Conservation (phyloP, 2,329 filamentous ascomycete species). For the Arachnomyces sp. region DNA sequence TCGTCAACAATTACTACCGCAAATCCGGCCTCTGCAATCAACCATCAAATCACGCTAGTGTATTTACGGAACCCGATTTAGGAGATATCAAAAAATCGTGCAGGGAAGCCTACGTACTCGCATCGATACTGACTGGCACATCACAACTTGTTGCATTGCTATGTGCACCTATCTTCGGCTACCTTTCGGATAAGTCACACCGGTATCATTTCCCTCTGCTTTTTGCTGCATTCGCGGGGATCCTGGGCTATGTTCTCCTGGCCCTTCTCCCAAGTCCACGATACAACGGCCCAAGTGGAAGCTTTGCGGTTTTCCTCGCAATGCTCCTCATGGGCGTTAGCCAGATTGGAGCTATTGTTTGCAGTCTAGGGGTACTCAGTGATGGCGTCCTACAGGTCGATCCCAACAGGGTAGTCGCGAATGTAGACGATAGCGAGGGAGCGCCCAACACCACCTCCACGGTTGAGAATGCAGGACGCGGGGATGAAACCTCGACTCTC, state of each 20-base stretch:
- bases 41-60: slow-evolving; percentile 17
- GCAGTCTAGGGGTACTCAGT: slow-evolving; percentile 80
- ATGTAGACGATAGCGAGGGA: background rate
- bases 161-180: slow-evolving; percentile 80
- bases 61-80: slow-evolving; percentile 21
- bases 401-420: background rate
- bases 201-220: slow-evolving; percentile 67
- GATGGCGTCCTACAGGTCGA: slow-evolving; percentile 58
- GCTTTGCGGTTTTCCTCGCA: slow-evolving; percentile 61
- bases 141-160: slow-evolving; percentile 81
- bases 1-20: slow-evolving; percentile 85
- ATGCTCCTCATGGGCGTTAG: slow-evolving; percentile 78
- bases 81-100: slow-evolving; percentile 75
- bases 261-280: slow-evolving; percentile 71
- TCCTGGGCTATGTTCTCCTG: slow-evolving; percentile 69
- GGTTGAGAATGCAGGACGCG: background rate
- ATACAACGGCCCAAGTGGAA: slow-evolving; percentile 59
- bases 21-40: slow-evolving; percentile 65
- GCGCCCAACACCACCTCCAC: background rate
- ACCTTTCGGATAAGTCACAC: slow-evolving; percentile 60
- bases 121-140: slow-evolving; percentile 77
- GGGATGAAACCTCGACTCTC: slow-evolving; percentile 24
- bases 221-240: slow-evolving; percentile 61
- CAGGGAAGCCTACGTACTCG: slow-evolving; percentile 75
- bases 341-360: slow-evolving; percentile 94